Evolutionary conservation across 2,329 filamentous ascomycete species (phyloP), one percentile per base, ranked within the genome.

Genomic region (Aspergillus novoparasiticus): DNA sequence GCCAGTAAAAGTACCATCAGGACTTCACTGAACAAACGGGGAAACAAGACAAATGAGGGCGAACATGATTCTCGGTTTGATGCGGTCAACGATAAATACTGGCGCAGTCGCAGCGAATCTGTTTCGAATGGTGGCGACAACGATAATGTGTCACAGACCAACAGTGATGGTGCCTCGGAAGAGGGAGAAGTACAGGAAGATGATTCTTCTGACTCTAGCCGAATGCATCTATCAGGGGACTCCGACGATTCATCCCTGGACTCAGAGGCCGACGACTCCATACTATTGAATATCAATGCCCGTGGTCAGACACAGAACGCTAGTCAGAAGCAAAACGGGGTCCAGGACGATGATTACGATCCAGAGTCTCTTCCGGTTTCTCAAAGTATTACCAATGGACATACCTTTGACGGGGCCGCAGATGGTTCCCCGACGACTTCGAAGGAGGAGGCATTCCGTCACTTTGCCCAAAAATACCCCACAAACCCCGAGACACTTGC

Each of bases 251-350:
- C 73, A 12, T 75, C 75, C 28, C 34, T 73, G 53, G 73, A 70
- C 45, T 76, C 74, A 3, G 78, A 78, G 61, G 78, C 75, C 2
- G 79, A 79, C 57, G 75, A 80, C 58, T 78, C 77, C 0, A 81
- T 82, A 58, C 62, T 81, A 69, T 65, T 82, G 61, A 82, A 82
- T 58, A 69, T 81, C 56, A 75, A 76, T 34, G 64, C 68, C 6
- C 58, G 64, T 50, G 54, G 60, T 26, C 58, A 63, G 30, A 39
- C 48, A 21, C 64, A 64, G 26, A 56, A 21, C 53, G 43, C 54
- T 39, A 57, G 51, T 16, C 57, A 63, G 41, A 60, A 67, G 9
- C 64, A 70, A 32, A 64, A 64, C n/a, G 63, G 62, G 11, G 6
- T 16, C 43, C 60, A 45, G 16, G 58, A 61, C 21, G 63, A 70